These are phyloP conservation scores for Selaginella tamariscina DNA, from an alignment of 75 land plant species.

Conservation along the genomic window DNA sequence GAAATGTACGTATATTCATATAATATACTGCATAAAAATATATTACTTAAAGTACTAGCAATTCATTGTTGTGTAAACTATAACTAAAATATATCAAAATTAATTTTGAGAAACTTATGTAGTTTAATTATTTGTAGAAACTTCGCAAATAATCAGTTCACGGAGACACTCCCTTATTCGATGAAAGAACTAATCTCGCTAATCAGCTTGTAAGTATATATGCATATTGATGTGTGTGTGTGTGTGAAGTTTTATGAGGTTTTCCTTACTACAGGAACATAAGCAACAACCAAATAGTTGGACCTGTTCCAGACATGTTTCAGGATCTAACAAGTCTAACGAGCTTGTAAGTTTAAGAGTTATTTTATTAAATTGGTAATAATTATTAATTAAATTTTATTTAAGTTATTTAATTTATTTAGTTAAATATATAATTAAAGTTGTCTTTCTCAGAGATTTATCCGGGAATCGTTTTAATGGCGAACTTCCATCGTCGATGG, in stretches of 20 bases:
- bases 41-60: constrained; percentile 15
- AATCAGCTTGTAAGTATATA: constrained; percentile 18
- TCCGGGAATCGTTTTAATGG: constrained; percentile 3
- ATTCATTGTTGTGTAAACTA: constrained; percentile 30
- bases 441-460: constrained; percentile 9
- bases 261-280: not conserved
- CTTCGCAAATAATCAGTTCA: constrained; percentile 7
- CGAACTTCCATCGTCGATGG: not conserved
- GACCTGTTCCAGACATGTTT: not conserved
- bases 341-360: constrained; percentile 10
- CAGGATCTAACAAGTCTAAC: not conserved
- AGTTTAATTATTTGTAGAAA: constrained; percentile 1
- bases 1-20: constrained; percentile 36
- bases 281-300: constrained; percentile 5
- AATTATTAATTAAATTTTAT: not conserved
- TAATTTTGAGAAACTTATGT: no score
- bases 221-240: constrained; percentile 24
- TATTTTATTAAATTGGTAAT: no score
- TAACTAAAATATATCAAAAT: no score
- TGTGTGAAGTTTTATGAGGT: not conserved
- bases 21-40: not conserved
- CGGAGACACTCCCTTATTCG: constrained; percentile 14
- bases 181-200: constrained; percentile 15
- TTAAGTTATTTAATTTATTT: not conserved
- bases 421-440: not conserved